A percentile compares a stretch with the other conserved stretches of the same genome.
Conservation (phyloP, 768 basidiomycete genomes). For the Botryobasidium botryosum region DNA sequence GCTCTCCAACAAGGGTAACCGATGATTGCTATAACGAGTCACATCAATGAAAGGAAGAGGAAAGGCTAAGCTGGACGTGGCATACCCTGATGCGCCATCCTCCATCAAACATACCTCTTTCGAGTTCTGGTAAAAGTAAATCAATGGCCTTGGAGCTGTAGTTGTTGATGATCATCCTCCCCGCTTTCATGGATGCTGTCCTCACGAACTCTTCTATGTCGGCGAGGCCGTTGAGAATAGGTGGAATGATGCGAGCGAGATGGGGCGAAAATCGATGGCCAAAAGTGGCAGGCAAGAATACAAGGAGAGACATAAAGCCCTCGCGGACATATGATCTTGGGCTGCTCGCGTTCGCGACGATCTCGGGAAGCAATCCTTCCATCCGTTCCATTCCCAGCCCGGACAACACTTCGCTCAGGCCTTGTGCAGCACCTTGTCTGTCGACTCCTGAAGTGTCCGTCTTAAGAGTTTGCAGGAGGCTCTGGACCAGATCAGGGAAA, state of each 20-base stretch:
- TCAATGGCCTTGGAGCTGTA: constrained; percentile 88
- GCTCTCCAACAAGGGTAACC: constrained; percentile 86
- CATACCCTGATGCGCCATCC: constrained; percentile 85
- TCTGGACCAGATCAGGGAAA: constrained; percentile 93
- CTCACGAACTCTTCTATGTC: constrained; percentile 91
- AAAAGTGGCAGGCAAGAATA: constrained; percentile 90
- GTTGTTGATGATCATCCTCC: constrained; percentile 91
- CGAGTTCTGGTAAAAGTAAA: constrained; percentile 81
- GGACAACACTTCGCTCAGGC: constrained; percentile 84
- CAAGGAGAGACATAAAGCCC: constrained; percentile 95
- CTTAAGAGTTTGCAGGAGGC: constrained; percentile 71
- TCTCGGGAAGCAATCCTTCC: constrained; percentile 85
- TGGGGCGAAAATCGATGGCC: constrained; percentile 94
- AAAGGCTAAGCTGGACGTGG: constrained; percentile 8
- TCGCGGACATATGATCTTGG: constrained; percentile 83
- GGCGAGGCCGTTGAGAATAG: constrained; percentile 80
- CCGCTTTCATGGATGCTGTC: constrained; percentile 97
- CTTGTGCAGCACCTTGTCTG: constrained; percentile 94
- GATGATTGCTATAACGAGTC: constrained; percentile 57
- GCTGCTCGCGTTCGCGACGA: constrained; percentile 80
- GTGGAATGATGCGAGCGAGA: constrained; percentile 82
- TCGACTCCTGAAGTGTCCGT: constrained; percentile 91
- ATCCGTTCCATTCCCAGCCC: constrained; percentile 96
- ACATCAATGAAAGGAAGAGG: background rate
- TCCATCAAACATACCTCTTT: constrained; percentile 85